Evolutionary conservation across 805 yeast genomes (phyloP), one percentile per base, ranked within the genome.

Genomic region (Candida bentonensis): DNA sequence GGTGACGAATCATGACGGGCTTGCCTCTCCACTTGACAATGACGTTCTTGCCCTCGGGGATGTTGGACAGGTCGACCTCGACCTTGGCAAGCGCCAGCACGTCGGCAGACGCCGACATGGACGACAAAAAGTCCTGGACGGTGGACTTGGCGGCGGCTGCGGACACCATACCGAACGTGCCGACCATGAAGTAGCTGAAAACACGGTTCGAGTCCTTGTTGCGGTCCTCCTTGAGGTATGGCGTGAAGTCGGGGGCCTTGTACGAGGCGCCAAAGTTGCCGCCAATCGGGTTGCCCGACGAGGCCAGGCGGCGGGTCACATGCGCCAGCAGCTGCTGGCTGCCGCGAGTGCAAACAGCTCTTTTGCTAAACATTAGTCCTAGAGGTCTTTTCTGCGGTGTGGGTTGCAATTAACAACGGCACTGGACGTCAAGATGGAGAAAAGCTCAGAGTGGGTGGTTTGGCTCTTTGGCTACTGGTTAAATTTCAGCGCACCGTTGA

Each of bases 11-110:
- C 72, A 92, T 92, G 54, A 92, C 96, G 53, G 99, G 99, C 75
- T 92, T 92, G 71, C 99, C 99, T 71, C 94, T 96, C 99, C 99
- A 92, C 72, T 92, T 92, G 56, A 92, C 95, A 61, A 92, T 85
- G 53, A 92, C 94, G 69, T 92, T 92, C 75, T 89, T 89, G 69
- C 97, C 97, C 65, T 81, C 86, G 59, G 99, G 99, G 53, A 92
- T 86, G 51, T 85, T 82, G 46, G 81, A 78, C 59, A 92, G 79
- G 65, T 84, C 88, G 56, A 92, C 96, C 74, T 92, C 98, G 59
- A 89, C 96, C 73, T 92, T 92, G 58, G 99, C 98, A 95, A 92
- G 81, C 50, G 98, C 98, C 70, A 92, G 77, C 48, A 92, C 95
- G 73, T 92, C 99, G 53, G 96, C 95, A 49, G 98, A 88, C 27